Percentiles rank a stretch among this genome's conserved stretches.
Evolutionary conservation across 805 yeast species (phyloP).

Genomic region (Zygoascus biomembranicola): DNA sequence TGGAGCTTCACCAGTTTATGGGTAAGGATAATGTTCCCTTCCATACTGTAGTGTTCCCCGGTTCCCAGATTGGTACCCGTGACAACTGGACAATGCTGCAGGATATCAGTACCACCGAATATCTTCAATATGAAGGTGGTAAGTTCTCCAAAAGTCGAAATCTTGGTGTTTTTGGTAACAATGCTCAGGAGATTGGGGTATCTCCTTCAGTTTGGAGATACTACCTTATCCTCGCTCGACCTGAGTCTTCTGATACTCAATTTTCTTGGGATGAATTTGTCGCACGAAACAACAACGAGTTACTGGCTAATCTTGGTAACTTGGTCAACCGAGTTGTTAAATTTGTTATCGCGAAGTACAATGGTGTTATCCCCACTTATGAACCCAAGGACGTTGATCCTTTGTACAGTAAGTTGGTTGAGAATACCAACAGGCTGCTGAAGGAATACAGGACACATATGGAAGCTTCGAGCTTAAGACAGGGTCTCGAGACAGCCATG

Average conservation of each 20-base stretch:
- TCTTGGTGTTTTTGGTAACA: constrained; percentile 96
- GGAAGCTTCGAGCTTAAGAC: constrained; percentile 72
- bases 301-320: constrained; percentile 93
- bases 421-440: constrained; percentile 58
- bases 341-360: constrained; percentile 82
- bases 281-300: constrained; percentile 84
- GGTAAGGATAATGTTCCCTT: constrained; percentile 99
- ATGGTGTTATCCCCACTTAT: constrained; percentile 77
- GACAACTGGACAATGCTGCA: constrained; percentile 87
- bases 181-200: constrained; percentile 88
- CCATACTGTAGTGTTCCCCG: constrained; percentile 98
- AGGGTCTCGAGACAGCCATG: constrained; percentile 90
- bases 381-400: constrained; percentile 39
- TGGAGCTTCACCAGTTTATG: constrained; percentile 91
- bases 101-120: constrained; percentile 91
- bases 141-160: constrained; percentile 98
- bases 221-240: constrained; percentile 85
- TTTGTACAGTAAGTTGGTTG: constrained; percentile 34
- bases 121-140: constrained; percentile 95
- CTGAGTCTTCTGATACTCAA: constrained; percentile 92
- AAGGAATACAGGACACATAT: constrained; percentile 55
- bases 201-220: constrained; percentile 96
- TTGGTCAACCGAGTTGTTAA: constrained; percentile 90
- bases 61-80: constrained; percentile 78
- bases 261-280: constrained; percentile 97